phyloP scores from a whole-genome alignment of 2,329 filamentous ascomycete genomes.

The Monilinia aucupariae region DNA sequence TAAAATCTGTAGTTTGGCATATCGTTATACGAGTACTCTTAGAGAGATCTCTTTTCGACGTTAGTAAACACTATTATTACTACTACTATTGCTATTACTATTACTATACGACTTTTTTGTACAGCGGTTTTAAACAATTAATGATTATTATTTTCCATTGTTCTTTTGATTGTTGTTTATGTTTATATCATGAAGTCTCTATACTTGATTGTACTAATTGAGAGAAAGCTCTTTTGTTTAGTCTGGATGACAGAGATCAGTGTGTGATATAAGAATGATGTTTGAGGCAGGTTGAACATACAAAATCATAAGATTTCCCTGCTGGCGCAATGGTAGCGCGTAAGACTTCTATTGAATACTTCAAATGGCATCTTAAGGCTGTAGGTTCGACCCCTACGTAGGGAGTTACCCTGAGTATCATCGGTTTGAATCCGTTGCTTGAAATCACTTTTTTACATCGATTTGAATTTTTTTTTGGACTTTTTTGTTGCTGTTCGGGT shows the following conservation, averaged over 20 bases:
- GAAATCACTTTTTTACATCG: not conserved
- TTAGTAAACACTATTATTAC: no score
- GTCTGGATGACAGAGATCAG: not conserved
- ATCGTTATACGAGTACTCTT: no score
- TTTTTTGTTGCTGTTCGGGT: not conserved
- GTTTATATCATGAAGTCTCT: no score
- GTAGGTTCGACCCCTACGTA: constrained; percentile 2
- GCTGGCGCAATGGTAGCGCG: constrained; percentile 14
- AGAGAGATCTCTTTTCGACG: no score
- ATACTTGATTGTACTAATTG: no score
- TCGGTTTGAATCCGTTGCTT: not conserved
- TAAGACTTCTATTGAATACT: constrained; percentile 2
- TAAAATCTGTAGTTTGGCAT: no score
- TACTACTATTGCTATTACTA: no score
- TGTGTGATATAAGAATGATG: not conserved
- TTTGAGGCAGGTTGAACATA: accelerated
- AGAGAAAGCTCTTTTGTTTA: not conserved
- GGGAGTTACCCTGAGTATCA: constrained; percentile 4
- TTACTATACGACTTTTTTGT: no score
- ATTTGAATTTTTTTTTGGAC: not conserved
- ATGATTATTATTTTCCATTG: no score
- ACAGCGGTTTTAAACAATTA: no score
- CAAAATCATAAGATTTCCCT: constrained; percentile 1
- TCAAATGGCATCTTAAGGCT: not conserved
- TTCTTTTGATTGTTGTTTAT: no score